phyloP scores from a whole-genome alignment of 768 basidiomycete genomes.

The Leucosporidium yakuticum region DNA sequence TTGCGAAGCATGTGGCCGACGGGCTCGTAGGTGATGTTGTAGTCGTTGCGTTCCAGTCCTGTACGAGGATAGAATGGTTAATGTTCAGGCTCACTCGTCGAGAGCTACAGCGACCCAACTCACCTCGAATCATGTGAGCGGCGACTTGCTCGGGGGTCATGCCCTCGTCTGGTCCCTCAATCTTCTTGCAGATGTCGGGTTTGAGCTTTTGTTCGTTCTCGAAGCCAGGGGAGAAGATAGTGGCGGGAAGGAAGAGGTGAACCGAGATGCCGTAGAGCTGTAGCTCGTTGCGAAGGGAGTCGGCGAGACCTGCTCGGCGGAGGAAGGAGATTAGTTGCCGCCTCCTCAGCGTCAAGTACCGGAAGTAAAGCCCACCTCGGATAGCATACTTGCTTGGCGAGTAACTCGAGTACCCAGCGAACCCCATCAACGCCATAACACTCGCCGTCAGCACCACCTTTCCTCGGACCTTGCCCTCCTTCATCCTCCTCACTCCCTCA shows the following conservation, averaged over 20 bases:
- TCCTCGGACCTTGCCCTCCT: slow-evolving; percentile 58
- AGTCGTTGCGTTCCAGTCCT: slow-evolving; percentile 65
- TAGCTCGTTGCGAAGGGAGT: slow-evolving; percentile 62
- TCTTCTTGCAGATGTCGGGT: slow-evolving; percentile 64
- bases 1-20: slow-evolving; percentile 63
- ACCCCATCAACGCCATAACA: slow-evolving; percentile 64
- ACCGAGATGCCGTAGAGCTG: slow-evolving; percentile 14
- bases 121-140: slow-evolving; percentile 56
- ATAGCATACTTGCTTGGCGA: slow-evolving; percentile 79
- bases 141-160: slow-evolving; percentile 63
- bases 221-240: slow-evolving; percentile 73
- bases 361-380: slow-evolving; percentile 53
- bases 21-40: slow-evolving; percentile 69
- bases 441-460: slow-evolving; percentile 67
- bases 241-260: slow-evolving; percentile 71
- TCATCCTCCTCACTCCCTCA: slow-evolving; percentile 65
- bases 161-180: slow-evolving; percentile 68
- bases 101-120: slow-evolving; percentile 13
- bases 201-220: slow-evolving; percentile 69
- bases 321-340: not conserved
- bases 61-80: not conserved
- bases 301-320: slow-evolving; percentile 61
- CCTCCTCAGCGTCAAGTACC: not conserved
- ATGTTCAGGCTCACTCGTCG: not conserved
- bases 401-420: slow-evolving; percentile 73